Conservation (phyloP, 2,329 filamentous ascomycete genomes). For the Epichloe elymi region DNA sequence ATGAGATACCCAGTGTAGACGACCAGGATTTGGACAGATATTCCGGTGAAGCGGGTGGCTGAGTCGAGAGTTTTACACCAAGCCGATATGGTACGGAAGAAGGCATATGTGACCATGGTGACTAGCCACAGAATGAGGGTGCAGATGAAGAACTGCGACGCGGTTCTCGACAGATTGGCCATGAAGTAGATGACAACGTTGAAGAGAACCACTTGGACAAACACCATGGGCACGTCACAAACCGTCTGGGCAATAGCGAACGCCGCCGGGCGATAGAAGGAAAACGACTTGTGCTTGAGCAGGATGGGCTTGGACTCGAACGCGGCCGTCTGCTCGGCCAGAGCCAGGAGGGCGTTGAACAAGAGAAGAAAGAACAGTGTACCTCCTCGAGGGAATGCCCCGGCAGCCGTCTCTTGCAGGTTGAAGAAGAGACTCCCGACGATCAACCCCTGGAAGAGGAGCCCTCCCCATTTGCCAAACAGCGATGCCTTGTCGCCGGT, state of each 20-base stretch:
- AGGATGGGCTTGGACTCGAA: constrained; percentile 53
- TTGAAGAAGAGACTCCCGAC: constrained; percentile 72
- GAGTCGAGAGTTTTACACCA: constrained; percentile 47
- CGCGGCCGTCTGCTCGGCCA: constrained; percentile 57
- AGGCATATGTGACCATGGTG: constrained; percentile 42
- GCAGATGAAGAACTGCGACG: constrained; percentile 55
- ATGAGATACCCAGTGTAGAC: constrained; percentile 58
- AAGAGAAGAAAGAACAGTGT: constrained; percentile 37
- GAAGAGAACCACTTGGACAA: constrained; percentile 53
- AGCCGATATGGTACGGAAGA: constrained; percentile 47
- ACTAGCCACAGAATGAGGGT: constrained; percentile 47
- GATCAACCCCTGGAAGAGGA: constrained; percentile 60
- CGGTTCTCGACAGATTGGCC: constrained; percentile 52
- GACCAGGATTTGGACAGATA: constrained; percentile 48
- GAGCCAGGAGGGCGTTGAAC: constrained; percentile 52
- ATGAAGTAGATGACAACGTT: constrained; percentile 67
- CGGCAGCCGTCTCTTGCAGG: constrained; percentile 41
- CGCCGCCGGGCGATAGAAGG: constrained; percentile 49
- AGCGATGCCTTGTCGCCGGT: constrained; percentile 63
- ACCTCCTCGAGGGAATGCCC: constrained; percentile 46
- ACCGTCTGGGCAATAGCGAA: constrained; percentile 45
- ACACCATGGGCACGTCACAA: constrained; percentile 46
- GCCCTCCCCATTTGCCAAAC: constrained; percentile 69
- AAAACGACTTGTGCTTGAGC: constrained; percentile 57
- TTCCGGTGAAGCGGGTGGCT: constrained; percentile 44